phyloP scores from a whole-genome alignment of 768 basidiomycete species.

The Amanita inopinata region DNA sequence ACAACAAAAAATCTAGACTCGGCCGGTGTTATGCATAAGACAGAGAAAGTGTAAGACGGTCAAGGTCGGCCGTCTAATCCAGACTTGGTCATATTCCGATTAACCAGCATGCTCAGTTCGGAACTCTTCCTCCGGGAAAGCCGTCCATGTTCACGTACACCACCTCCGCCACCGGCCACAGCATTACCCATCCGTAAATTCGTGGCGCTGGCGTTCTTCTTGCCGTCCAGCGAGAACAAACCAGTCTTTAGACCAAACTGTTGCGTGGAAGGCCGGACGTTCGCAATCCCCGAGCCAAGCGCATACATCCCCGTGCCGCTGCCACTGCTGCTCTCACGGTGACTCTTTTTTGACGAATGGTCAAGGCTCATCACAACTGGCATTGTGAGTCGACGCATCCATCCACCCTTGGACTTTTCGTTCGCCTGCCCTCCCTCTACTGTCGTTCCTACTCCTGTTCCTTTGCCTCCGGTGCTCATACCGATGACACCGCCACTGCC shows the following conservation, averaged over 20 bases:
- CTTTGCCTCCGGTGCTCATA: constrained; percentile 7
- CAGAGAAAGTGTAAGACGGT: too few relatives aligned
- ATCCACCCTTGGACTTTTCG: constrained; percentile 51
- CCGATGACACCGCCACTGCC: constrained; percentile 12
- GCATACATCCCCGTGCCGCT: constrained; percentile 14
- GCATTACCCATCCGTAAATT: constrained; percentile 21
- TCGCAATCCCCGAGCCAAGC: constrained; percentile 20
- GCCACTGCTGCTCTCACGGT: constrained; percentile 19
- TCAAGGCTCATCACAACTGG: constrained; percentile 50
- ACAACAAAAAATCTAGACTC: too few relatives aligned
- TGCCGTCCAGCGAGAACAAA: constrained; percentile 34
- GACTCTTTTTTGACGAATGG: constrained; percentile 17
- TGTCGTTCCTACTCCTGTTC: not conserved
- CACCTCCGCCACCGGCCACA: constrained; percentile 41
- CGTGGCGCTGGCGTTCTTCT: constrained; percentile 39
- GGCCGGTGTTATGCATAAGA: too few relatives aligned
- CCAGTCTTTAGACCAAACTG: constrained; percentile 17
- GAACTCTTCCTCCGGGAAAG: constrained; percentile 27
- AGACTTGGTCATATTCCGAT: constrained; percentile 45
- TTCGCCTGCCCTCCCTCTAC: constrained; percentile 12
- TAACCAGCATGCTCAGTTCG: constrained; percentile 31
- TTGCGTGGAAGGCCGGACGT: constrained; percentile 13
- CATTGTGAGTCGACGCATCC: constrained; percentile 75
- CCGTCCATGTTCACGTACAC: constrained; percentile 33
- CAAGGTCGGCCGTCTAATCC: constrained; percentile 27